Conservation (phyloP, 768 basidiomycete genomes). For the Leccinum truebloodii region DNA sequence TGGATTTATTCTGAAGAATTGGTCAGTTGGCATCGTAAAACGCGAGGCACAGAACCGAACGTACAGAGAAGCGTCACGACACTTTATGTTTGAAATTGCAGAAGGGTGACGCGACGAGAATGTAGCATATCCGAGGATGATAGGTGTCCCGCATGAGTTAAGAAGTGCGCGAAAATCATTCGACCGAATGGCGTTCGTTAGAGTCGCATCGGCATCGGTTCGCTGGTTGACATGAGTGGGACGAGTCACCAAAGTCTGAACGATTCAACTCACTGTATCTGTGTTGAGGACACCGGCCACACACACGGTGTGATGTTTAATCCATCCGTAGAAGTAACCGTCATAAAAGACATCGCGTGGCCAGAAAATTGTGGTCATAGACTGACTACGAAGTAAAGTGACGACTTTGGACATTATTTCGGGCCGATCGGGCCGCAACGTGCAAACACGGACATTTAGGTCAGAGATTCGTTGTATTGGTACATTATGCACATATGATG, state of each 20-base stretch:
- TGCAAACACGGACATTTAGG: background rate
- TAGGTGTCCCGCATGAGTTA: slow-evolving; percentile 24
- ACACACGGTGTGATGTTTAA: slow-evolving; percentile 42
- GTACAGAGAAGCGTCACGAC: slow-evolving; percentile 25
- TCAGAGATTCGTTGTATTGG: background rate
- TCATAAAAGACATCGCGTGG: slow-evolving; percentile 47
- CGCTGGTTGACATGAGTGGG: slow-evolving; percentile 13
- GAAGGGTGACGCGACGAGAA: slow-evolving; percentile 16
- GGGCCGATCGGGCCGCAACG: slow-evolving; percentile 17
- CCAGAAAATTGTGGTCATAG: slow-evolving; percentile 54
- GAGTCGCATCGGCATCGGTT: slow-evolving; percentile 17
- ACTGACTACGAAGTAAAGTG: background rate
- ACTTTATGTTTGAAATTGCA: slow-evolving; percentile 36
- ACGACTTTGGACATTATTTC: background rate
- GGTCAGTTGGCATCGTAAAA: slow-evolving; percentile 10
- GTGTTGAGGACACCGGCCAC: slow-evolving; percentile 51
- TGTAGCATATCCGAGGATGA: slow-evolving; percentile 31
- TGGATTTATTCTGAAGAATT: slow-evolving; percentile 14
- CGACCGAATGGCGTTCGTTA: slow-evolving; percentile 14
- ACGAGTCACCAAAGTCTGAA: background rate
- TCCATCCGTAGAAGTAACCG: slow-evolving; percentile 65
- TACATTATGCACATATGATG: background rate
- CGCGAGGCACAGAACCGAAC: slow-evolving; percentile 2
- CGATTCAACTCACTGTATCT: slow-evolving; percentile 30
- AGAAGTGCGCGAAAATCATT: slow-evolving; percentile 21